These are phyloP conservation scores for Mortierella sp. DNA, from an alignment of 371 early-diverging fungal genomes.

Conservation along the genomic window DNA sequence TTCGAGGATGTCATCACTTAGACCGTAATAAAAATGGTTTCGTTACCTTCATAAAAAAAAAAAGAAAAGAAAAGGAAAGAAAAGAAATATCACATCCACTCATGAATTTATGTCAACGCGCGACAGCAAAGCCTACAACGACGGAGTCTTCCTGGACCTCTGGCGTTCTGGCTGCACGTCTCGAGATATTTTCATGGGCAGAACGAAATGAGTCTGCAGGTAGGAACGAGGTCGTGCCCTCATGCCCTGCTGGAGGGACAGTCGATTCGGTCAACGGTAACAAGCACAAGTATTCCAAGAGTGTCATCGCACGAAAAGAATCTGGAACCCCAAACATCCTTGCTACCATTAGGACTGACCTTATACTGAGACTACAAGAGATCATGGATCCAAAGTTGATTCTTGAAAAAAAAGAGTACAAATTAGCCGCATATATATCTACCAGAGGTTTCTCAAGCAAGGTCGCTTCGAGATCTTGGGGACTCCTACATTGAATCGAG, in stretches of 20 bases:
- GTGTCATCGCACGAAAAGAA: constrained; percentile 35
- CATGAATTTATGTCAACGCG: constrained; percentile 27
- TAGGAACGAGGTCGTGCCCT: constrained; percentile 17
- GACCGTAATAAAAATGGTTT: too few species aligned
- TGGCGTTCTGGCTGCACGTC: constrained; percentile 34
- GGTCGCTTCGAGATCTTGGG: constrained; percentile 19
- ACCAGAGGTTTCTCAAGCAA: background rate
- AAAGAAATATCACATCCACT: too few species aligned
- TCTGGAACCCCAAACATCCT: constrained; percentile 47
- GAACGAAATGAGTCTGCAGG: constrained; percentile 1
- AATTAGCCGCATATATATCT: constrained; percentile 21
- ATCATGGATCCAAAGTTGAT: constrained; percentile 27
- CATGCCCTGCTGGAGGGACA: constrained; percentile 35
- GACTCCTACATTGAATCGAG: constrained; percentile 17
- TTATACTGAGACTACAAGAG: constrained; percentile 42
- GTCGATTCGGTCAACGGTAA: constrained; percentile 40
- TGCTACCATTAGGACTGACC: constrained; percentile 38
- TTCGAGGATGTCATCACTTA: too few species aligned
- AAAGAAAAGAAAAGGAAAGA: too few species aligned
- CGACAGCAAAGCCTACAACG: constrained; percentile 33
- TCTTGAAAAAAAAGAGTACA: constrained; percentile 34
- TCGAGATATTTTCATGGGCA: constrained; percentile 37
- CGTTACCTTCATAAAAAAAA: too few species aligned
- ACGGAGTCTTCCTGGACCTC: constrained; percentile 41
- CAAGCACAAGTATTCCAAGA: constrained; percentile 31